Conservation (phyloP, 202 grass and related monocot species). For the Brachypodium distachyon region DNA sequence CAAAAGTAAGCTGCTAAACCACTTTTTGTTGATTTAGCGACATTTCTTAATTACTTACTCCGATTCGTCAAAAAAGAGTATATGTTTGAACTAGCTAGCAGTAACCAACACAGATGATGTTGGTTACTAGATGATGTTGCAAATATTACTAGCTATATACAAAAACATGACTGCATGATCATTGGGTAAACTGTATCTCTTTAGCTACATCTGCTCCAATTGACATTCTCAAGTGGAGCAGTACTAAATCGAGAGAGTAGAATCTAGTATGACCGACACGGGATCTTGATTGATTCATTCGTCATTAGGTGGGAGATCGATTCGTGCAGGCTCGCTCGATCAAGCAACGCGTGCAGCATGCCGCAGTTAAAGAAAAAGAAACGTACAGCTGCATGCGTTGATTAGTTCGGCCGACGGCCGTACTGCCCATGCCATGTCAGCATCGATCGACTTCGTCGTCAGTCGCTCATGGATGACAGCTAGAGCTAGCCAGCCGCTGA, state of each 20-base stretch:
- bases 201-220: background rate
- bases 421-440: background rate
- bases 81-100: no score
- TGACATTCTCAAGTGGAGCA: no score
- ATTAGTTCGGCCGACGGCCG: background rate
- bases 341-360: background rate
- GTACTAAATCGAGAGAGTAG: background rate
- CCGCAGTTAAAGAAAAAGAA: background rate
- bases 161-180: no score
- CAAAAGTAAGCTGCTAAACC: slow-evolving; percentile 41
- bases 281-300: background rate
- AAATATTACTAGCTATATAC: no score
- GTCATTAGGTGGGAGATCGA: background rate
- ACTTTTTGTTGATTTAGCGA: background rate
- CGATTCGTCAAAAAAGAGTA: no score
- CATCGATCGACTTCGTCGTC: background rate
- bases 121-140: no score
- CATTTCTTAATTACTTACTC: no score
- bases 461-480: background rate
- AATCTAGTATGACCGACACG: background rate
- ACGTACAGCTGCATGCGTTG: background rate
- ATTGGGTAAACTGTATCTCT: no score
- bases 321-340: background rate
- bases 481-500: background rate
- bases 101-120: no score